These are phyloP conservation scores for Oropetium thomaeum DNA, from an alignment of 176 grass and related monocot species.

Conservation along the genomic window DNA sequence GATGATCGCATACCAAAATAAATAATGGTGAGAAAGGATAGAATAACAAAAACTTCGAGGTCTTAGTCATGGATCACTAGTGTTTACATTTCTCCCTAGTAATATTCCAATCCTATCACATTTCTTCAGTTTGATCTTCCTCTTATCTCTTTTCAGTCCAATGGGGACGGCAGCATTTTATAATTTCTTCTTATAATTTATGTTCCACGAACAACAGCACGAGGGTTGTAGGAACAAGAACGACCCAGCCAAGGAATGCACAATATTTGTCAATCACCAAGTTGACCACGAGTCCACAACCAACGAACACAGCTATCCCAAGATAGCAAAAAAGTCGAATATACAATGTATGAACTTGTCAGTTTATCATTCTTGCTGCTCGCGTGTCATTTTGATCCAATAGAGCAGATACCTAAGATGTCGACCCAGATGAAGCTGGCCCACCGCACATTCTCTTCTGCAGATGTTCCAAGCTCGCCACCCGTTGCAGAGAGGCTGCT, in stretches of 20 bases:
- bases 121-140: too few relatives aligned
- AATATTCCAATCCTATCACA: too few relatives aligned
- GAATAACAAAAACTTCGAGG: too few relatives aligned
- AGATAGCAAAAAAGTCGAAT: slow-evolving; percentile 16
- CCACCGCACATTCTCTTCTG: slow-evolving; percentile 72
- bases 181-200: not conserved
- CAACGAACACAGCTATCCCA: slow-evolving; percentile 19
- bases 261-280: slow-evolving; percentile 4
- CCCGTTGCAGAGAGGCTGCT: slow-evolving; percentile 49
- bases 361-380: slow-evolving; percentile 35
- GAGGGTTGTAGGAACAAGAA: too few relatives aligned
- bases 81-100: too few relatives aligned
- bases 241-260: not conserved
- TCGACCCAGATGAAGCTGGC: slow-evolving; percentile 42
- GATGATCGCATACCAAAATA: too few relatives aligned
- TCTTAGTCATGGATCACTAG: too few relatives aligned
- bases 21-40: too few relatives aligned
- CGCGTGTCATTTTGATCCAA: not conserved
- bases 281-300: slow-evolving; percentile 6
- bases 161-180: not conserved
- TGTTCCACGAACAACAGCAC: not conserved
- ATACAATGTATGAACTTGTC: slow-evolving; percentile 10
- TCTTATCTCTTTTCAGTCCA: too few relatives aligned
- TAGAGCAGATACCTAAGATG: slow-evolving; percentile 22
- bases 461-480: slow-evolving; percentile 71